A percentile compares a stretch with the other conserved stretches of the same genome.
phyloP scores from a whole-genome alignment of 2,329 filamentous ascomycete species.

The Thielaviopsis ethacetica region DNA sequence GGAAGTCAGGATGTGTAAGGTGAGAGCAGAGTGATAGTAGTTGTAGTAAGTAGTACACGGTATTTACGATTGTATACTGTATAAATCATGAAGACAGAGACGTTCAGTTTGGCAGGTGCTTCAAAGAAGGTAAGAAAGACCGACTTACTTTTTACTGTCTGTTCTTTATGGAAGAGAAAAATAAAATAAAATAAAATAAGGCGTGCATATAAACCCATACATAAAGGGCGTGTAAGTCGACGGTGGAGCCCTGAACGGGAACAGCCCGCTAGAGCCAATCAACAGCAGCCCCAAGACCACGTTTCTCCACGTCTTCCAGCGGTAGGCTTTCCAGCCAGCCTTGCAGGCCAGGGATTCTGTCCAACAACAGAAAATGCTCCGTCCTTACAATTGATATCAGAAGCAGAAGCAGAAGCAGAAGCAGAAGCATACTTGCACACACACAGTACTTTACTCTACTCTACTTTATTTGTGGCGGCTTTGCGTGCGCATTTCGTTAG shows the following conservation, averaged over 20 bases:
- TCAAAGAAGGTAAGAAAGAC: no score
- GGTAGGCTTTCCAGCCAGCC: not conserved
- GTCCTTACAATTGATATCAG: no score
- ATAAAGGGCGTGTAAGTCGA: slow-evolving; percentile 4
- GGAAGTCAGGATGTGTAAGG: no score
- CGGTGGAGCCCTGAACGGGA: not conserved
- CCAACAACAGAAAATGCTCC: not conserved
- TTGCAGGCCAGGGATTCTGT: not conserved
- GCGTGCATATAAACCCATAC: not conserved
- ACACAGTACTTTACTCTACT: not conserved
- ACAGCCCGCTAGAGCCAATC: not conserved
- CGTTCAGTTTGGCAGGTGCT: no score
- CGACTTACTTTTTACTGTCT: no score
- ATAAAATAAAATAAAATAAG: no score
- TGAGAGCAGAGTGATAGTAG: no score
- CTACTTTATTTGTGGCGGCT: no score
- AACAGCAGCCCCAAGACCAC: not conserved
- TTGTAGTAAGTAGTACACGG: no score
- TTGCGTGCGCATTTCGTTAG: not conserved
- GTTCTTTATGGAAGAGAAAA: no score
- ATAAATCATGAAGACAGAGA: no score
- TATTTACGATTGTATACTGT: no score
- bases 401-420: not conserved
- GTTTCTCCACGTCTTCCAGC: not conserved
- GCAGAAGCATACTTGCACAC: not conserved